These are phyloP conservation scores for Tetrapisispora arboricola DNA, from an alignment of 805 yeast species.

Conservation along the genomic window DNA sequence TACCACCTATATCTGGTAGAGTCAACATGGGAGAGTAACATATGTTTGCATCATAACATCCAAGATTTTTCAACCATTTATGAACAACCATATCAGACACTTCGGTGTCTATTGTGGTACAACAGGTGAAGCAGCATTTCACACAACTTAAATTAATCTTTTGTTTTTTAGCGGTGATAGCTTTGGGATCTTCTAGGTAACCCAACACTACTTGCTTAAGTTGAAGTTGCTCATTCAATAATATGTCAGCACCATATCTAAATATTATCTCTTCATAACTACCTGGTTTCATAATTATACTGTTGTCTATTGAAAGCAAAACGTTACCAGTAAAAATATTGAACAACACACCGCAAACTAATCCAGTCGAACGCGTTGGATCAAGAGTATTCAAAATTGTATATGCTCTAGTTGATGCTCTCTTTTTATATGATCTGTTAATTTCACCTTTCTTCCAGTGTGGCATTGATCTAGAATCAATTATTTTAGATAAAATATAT, in stretches of 20 bases:
- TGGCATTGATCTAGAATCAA: conserved; percentile 44
- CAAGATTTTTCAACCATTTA: conserved; percentile 84
- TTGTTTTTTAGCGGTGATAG: conserved; percentile 68
- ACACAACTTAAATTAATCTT: conserved; percentile 71
- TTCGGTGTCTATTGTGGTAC: conserved; percentile 85
- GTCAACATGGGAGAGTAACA: conserved; percentile 85
- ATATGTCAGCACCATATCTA: conserved; percentile 55
- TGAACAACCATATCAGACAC: conserved; percentile 81
- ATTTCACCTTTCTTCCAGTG: conserved; percentile 42
- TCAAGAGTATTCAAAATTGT: conserved; percentile 57
- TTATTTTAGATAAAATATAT: conserved; percentile 58
- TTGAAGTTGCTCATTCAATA: conserved; percentile 80
- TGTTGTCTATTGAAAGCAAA: conserved; percentile 68
- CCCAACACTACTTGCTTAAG: conserved; percentile 85
- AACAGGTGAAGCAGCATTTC: conserved; percentile 82
- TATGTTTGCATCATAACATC: conserved; percentile 63
- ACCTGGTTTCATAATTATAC: conserved; percentile 70
- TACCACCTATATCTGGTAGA: conserved; percentile 89
- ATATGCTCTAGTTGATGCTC: conserved; percentile 31
- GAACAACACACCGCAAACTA: conserved; percentile 70
- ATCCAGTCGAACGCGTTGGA: conserved; percentile 72
- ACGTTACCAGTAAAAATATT: conserved; percentile 79
- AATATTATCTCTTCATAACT: conserved; percentile 75
- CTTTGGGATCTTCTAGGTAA: conserved; percentile 83
- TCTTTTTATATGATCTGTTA: conserved; percentile 29